These are phyloP conservation scores for Rhododendron simsii DNA, from an alignment of 148 eudicot species.

Conservation along the genomic window DNA sequence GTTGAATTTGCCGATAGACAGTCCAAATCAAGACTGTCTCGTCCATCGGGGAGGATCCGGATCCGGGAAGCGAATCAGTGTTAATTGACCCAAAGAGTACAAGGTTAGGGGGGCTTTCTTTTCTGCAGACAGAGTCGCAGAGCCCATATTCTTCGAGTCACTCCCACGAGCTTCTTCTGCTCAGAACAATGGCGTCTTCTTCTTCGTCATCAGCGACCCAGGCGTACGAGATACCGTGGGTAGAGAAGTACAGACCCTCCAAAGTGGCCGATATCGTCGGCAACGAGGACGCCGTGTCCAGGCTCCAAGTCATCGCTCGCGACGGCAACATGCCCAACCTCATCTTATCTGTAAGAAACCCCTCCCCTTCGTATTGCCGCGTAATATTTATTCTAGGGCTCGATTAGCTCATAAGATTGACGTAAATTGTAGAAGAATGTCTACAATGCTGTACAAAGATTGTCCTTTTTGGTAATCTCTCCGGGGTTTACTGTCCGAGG, in stretches of 20 bases:
- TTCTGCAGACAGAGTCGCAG: not conserved
- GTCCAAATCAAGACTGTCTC: too few relatives aligned
- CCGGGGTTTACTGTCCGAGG: not conserved
- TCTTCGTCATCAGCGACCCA: conserved; percentile 30
- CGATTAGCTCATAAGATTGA: not conserved
- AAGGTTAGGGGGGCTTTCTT: not conserved
- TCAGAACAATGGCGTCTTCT: conserved; percentile 44
- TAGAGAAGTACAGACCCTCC: conserved; percentile 85
- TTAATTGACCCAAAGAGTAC: not conserved
- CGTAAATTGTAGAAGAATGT: not conserved
- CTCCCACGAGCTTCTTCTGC: not conserved
- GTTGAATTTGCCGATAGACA: too few relatives aligned
- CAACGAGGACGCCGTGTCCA: conserved; percentile 82
- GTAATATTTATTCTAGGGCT: not conserved
- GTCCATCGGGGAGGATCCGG: too few relatives aligned
- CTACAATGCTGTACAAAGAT: not conserved
- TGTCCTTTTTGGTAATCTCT: not conserved
- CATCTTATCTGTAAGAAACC: conserved; percentile 52
- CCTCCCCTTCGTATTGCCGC: not conserved
- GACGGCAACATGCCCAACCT: conserved; percentile 98
- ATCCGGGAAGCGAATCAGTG: too few relatives aligned
- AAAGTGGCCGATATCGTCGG: conserved; percentile 88
- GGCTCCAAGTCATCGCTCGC: conserved; percentile 92
- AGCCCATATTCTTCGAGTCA: not conserved
- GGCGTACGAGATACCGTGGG: conserved; percentile 84